phyloP scores from a whole-genome alignment of 257 asterid species.

The Solanum rostratum region DNA sequence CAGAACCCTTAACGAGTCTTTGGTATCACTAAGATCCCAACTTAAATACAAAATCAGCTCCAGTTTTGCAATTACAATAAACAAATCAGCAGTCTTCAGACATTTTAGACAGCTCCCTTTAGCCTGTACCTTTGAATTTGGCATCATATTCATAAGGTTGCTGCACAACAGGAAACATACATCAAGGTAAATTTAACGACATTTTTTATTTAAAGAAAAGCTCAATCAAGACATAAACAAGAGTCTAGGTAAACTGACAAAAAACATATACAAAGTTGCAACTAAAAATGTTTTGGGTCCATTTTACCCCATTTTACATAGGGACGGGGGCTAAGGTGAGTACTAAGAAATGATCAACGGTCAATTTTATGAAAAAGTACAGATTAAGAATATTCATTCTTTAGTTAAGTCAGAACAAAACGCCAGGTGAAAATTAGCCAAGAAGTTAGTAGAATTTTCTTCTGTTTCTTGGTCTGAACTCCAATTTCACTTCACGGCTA shows the following conservation, averaged over 20 bases:
- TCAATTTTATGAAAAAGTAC: not conserved
- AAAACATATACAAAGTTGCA: not conserved
- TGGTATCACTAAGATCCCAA: not conserved
- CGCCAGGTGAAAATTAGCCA: not conserved
- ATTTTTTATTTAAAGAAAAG: not conserved
- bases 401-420: not conserved
- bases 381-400: not conserved
- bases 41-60: not conserved
- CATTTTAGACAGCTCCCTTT: not conserved
- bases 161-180: slow-evolving; percentile 29
- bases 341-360: not conserved
- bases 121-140: slow-evolving; percentile 73
- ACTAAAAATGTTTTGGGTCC: not conserved
- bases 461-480: not conserved
- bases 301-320: not conserved
- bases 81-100: not conserved
- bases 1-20: not conserved
- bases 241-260: not conserved
- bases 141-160: slow-evolving; percentile 99
- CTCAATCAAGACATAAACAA: not conserved
- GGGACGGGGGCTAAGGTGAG: not conserved
- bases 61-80: not conserved
- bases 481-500: not conserved
- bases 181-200: not conserved
- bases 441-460: not conserved